Percentiles rank a stretch among this genome's conserved stretches.
Conservation (phyloP, 805 yeast species). For the Saturnispora sekii region DNA sequence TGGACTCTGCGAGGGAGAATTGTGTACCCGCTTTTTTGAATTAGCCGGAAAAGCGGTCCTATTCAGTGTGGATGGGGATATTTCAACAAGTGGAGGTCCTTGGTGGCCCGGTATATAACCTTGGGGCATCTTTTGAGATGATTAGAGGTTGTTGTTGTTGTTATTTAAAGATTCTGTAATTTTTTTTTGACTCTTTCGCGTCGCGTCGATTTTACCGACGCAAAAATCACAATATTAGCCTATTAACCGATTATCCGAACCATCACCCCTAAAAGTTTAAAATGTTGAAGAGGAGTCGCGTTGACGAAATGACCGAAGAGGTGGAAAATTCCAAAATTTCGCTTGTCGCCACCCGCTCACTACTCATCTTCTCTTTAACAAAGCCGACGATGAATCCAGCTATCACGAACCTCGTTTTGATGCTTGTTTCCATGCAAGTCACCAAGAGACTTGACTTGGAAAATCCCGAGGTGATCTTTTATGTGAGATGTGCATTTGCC, state of each 20-base stretch:
- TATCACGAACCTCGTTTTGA: constrained; percentile 71
- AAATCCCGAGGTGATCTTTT: constrained; percentile 61
- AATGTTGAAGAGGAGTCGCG: too few species aligned
- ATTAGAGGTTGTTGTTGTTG: too few species aligned
- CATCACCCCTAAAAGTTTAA: background rate
- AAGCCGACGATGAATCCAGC: constrained; percentile 66
- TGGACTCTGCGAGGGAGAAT: constrained; percentile 19
- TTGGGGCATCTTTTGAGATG: background rate
- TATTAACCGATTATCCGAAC: background rate
- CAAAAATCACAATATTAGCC: background rate
- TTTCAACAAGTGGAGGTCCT: constrained; percentile 11
- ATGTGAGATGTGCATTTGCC: constrained; percentile 65
- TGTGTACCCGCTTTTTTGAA: constrained; percentile 18
- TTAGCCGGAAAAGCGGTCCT: constrained; percentile 23
- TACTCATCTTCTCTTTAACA: background rate
- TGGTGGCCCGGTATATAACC: constrained; percentile 7
- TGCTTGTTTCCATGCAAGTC: constrained; percentile 95
- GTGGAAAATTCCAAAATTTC: background rate
- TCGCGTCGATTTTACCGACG: background rate
- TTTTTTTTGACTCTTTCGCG: background rate
- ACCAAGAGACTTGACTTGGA: constrained; percentile 84
- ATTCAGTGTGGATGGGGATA: constrained; percentile 19
- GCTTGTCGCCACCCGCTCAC: background rate
- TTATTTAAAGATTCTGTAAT: too few species aligned
- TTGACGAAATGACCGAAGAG: background rate